Base-by-base conservation (phyloP, 139 green algal species). In the Axilococcus clingmanii region DNA sequence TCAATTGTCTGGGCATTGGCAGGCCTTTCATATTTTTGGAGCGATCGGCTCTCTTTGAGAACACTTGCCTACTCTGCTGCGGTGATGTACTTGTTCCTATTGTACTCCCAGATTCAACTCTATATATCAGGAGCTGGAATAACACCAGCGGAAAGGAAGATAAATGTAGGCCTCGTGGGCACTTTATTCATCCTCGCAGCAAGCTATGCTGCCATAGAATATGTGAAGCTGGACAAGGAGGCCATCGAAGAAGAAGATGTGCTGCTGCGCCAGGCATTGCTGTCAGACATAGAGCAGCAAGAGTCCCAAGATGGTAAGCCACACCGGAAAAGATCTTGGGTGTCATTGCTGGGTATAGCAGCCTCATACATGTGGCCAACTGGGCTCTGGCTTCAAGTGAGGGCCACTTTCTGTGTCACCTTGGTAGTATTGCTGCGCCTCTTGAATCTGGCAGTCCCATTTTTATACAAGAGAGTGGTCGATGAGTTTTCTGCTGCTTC, bases 381-480 rank as follows among this genome's bases (percentile, higher is more conserved):
- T 14, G 27, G 6, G 8, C 9, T 48, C n/a, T 3, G 16, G 1
- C 40, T 68, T 24, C 56, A 65, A 63, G 48, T 31, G 44, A 78
- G 61, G n/a, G 73, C 34, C 34, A 27, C 63, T 0, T 4, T 59
- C 1, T 91, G 82, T 59, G 68, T 91, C n/a, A 6, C 76, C 22
- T 52, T 91, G 31, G 51, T 93, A 12, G 9, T 76, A 4, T 6
- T 61, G 2, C 70, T 84, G 47, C 69, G 84, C 3, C 50, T 75
- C 2, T 64, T 87, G 32, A 93, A 93, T 66, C 58, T 93, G 20
- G 78, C 78, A 1, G 76, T 91, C 27, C 80, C 82, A 0, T 44
- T 84, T 20, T 48, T 74, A 1, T 87, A 83, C 59, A 80, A 81
- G 28, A 52, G 72, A 11, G 66, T 83, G 33, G 68, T 90, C 19